Evolutionary conservation across 108 stramenopile genomes (phyloP).

Genomic region (Pseudonitzschia pungens): DNA sequence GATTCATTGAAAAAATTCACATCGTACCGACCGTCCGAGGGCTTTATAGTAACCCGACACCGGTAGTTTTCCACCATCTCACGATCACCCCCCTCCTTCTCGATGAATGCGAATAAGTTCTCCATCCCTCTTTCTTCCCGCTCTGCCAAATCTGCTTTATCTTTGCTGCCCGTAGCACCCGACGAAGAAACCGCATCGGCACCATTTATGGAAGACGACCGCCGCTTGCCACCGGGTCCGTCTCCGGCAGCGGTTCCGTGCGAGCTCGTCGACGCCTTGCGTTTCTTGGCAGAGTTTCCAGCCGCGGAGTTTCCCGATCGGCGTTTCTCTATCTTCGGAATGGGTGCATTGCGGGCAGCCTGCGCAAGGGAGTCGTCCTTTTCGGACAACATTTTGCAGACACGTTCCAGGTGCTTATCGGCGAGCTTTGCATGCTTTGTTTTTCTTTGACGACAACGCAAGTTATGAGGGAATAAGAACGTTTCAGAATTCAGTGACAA

Average conservation of each 20-base stretch:
- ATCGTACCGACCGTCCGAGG: slow-evolving; percentile 68
- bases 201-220: background rate
- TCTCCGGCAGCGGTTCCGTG: slow-evolving; percentile 21
- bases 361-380: slow-evolving; percentile 66
- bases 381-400: slow-evolving; percentile 57
- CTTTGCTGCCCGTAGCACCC: slow-evolving; percentile 19
- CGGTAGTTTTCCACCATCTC: slow-evolving; percentile 33
- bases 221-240: background rate
- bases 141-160: slow-evolving; percentile 48
- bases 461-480: background rate
- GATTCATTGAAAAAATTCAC: slow-evolving; percentile 65
- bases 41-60: slow-evolving; percentile 36
- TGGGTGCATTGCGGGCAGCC: slow-evolving; percentile 33
- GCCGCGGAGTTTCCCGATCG: slow-evolving; percentile 22
- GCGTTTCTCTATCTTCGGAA: slow-evolving; percentile 26
- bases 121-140: slow-evolving; percentile 77
- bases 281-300: slow-evolving; percentile 24
- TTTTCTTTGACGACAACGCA: slow-evolving; percentile 41
- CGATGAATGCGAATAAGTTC: slow-evolving; percentile 54
- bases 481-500: background rate
- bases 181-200: background rate
- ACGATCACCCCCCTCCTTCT: slow-evolving; percentile 51
- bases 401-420: slow-evolving; percentile 54
- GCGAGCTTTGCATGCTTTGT: slow-evolving; percentile 64
- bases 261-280: slow-evolving; percentile 34